Conservation (phyloP, 805 yeast genomes). For the Kurtzmaniella fragi region DNA sequence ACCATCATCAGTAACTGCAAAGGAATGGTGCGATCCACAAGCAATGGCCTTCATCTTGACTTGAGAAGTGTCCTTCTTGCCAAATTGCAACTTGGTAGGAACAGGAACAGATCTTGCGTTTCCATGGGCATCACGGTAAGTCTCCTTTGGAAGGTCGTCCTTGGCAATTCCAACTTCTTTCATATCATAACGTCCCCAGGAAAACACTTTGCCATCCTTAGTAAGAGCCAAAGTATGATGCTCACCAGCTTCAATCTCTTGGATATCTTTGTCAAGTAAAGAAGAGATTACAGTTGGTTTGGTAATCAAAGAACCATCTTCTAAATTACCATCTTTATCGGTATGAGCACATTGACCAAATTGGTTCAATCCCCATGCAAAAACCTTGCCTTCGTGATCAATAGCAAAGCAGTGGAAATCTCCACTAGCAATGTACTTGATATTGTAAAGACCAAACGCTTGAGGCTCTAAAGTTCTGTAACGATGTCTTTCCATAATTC, state of each 20-base stretch:
- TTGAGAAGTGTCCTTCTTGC: constrained; percentile 21
- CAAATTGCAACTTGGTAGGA: constrained; percentile 60
- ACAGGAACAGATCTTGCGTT: constrained; percentile 80
- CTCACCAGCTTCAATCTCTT: constrained; percentile 82
- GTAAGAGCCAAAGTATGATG: constrained; percentile 85
- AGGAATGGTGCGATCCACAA: constrained; percentile 88
- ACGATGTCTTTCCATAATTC: constrained; percentile 73
- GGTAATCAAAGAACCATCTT: constrained; percentile 78
- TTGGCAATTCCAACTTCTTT: constrained; percentile 80
- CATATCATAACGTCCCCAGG: constrained; percentile 93
- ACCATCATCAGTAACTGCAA: constrained; percentile 83
- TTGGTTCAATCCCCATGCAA: constrained; percentile 94
- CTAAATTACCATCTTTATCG: constrained; percentile 59
- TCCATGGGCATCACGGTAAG: constrained; percentile 75
- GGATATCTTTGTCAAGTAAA: constrained; percentile 53
- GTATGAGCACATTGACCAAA: constrained; percentile 89
- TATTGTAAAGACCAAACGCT: constrained; percentile 74
- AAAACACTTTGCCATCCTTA: constrained; percentile 64
- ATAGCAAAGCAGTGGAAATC: constrained; percentile 96
- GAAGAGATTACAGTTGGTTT: constrained; percentile 71
- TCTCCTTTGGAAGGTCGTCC: constrained; percentile 61
- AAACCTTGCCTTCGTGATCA: constrained; percentile 62
- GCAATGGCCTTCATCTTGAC: constrained; percentile 46
- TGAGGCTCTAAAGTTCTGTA: constrained; percentile 72
- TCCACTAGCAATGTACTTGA: constrained; percentile 83